Base-by-base conservation (phyloP, 805 yeast species). In the Sungouiella blattae region DNA sequence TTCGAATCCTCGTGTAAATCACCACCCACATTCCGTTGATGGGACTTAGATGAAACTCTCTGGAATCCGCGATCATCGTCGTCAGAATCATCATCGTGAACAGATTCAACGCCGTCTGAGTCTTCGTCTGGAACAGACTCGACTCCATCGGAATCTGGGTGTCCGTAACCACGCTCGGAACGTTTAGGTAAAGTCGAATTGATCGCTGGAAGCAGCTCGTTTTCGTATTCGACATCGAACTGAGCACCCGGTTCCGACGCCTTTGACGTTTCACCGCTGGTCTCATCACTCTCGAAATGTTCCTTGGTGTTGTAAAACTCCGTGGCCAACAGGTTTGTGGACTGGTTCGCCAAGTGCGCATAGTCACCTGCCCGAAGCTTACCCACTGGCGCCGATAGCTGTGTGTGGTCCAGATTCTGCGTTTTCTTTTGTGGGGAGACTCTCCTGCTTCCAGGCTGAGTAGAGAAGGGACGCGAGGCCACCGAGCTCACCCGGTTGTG, bases 191-290 rank as follows among this genome's bases (percentile, higher is more conserved):
- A 33, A 3, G 42, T 26, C 17, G 42, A 20, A 34, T 44, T 41
- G 37, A 44, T 38, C 8, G 46, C 40, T 32, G 32, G 21, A 11
- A 31, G 25, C 41, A 30, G 44, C 39, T 62, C 67, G 43, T 62
- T 60, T 42, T 62, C 67, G 39, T 62, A 60, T 21, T 53, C 47
- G 16, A 57, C 50, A 22, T 33, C 45, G 28, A 47, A 55, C 20
- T 48, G 48, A 23, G 25, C 17, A 4, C 32, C 26, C 13, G 37
- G 21, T 21, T 37, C 26, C 11, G 44, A 37, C 11, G 39, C 30
- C 13, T 28, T 31, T 14, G 34, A 30, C 6, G 27, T 36, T 5
- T 31, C 41, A 7, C n/a, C n/a, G n/a, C n/a, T n/a, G n/a, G n/a
- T n/a, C n/a, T n/a, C n/a, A n/a, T n/a, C n/a, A n/a, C n/a, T n/a